Percentiles rank a stretch among this genome's conserved stretches.
These are phyloP conservation scores for Euphorbia tirucalli DNA, from an alignment of 345 rosid genomes.

Conservation along the genomic window DNA sequence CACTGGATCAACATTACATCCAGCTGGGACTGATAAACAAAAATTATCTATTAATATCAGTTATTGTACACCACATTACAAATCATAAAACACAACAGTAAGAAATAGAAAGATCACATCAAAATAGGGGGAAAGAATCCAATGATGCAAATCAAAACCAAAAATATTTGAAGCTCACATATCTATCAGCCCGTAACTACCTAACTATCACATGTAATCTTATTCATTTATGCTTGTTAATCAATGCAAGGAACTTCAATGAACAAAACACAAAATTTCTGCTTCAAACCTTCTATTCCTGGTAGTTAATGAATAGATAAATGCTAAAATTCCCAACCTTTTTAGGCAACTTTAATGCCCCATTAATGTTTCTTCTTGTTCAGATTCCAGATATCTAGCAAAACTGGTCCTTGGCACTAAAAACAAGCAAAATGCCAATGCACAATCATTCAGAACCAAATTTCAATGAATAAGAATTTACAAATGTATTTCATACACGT, in stretches of 20 bases:
- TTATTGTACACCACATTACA: neutral
- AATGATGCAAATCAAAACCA: neutral
- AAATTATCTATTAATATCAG: slow-evolving; percentile 17
- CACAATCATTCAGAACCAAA: neutral
- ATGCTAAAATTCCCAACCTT: neutral
- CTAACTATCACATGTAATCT: too few relatives aligned
- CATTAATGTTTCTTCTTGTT: neutral
- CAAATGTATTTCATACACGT: too few relatives aligned
- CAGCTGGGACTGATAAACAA: slow-evolving; percentile 45
- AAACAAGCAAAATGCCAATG: neutral
- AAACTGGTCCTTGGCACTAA: neutral
- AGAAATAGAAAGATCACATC: neutral
- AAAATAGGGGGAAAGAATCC: too few relatives aligned
- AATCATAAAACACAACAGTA: neutral
- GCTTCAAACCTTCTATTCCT: neutral
- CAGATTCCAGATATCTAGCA: neutral
- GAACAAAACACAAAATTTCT: neutral
- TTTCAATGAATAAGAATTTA: too few relatives aligned
- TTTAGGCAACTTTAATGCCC: neutral
- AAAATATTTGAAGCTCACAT: neutral
- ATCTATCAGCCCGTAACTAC: too few relatives aligned
- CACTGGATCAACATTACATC: slow-evolving; percentile 58
- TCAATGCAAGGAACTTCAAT: neutral
- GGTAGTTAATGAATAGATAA: neutral
- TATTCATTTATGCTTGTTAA: neutral